Base-by-base conservation (phyloP, 441 rosid genomes). In the Populus hybrid region DNA sequence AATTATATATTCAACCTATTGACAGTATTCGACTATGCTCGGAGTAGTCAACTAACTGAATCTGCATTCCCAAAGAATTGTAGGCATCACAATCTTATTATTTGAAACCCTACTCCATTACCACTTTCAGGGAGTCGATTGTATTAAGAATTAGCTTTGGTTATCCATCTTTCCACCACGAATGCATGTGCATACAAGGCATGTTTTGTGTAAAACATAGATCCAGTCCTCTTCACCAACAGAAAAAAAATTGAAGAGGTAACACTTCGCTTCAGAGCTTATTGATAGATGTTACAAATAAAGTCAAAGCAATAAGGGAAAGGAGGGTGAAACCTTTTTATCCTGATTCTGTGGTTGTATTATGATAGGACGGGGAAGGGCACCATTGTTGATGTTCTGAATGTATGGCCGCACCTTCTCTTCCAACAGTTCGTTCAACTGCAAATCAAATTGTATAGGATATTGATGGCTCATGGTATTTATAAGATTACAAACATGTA, bases 351-450 rank as follows among this genome's bases (percentile, higher is more conserved):
- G 88, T 4, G 93, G 74, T 66, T 82, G 87, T 36, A 90, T 75
- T 76, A 93, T 42, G 42, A 95, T 92, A 66, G 93, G 93, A 34
- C 61, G 88, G 38, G 93, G 86, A 81, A 93, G 93, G 74, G 84
- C 86, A 23, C 75, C 73, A 30, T 64, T 86, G 73, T 83, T 85
- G 0, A 78, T 75, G 38, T 89, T 88, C 86, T 89, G 86, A 70
- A 88, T 70, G 86, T 78, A 90, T 4, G 97, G 97, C 38, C 83
- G 87, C 70, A 92, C 92, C 87, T 95, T 93, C 88, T 95, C 93
- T 86, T 87, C 93, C 87, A 95, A 80, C 89, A 92, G 84, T 78
- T 93, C 91, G 75, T 89, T 92, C 86, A 95, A 84, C 98, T 95
- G 84, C 74, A 64, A 73, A 75, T 8, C 76, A 73, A 79, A 74